Evolutionary conservation across 768 basidiomycete species (phyloP).

Genomic region (Boletus pseudopeckii): DNA sequence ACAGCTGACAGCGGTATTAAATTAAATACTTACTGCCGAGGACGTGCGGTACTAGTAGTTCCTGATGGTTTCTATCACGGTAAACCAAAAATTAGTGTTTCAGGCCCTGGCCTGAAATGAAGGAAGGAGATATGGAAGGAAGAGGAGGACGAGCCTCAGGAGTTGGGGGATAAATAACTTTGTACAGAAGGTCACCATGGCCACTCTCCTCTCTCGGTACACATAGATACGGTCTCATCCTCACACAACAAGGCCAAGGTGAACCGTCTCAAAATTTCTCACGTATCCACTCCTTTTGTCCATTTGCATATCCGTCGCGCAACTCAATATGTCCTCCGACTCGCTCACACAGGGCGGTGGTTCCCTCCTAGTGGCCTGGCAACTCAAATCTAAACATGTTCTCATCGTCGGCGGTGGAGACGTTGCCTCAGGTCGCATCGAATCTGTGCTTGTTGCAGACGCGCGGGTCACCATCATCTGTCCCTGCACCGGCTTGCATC

Average conservation of each 20-base stretch:
- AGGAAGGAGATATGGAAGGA: not conserved
- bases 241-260: not conserved
- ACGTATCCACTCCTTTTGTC: not conserved
- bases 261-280: not conserved
- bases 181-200: slow-evolving; percentile 17
- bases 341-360: slow-evolving; percentile 43
- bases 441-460: slow-evolving; percentile 78
- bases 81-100: not conserved
- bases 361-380: slow-evolving; percentile 91
- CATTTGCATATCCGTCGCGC: not conserved
- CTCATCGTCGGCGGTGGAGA: slow-evolving; percentile 94
- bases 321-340: slow-evolving; percentile 10
- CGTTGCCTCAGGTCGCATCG: slow-evolving; percentile 85
- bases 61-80: slow-evolving; percentile 8
- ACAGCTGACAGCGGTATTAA: slow-evolving; percentile 5
- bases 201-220: slow-evolving; percentile 11
- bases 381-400: slow-evolving; percentile 77
- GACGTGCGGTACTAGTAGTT: not conserved
- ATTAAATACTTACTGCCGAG: slow-evolving; percentile 7
- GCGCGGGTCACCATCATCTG: slow-evolving; percentile 76
- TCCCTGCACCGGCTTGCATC: slow-evolving; percentile 63
- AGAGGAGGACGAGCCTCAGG: not conserved
- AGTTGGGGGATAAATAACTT: not conserved
- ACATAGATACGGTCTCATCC: not conserved
- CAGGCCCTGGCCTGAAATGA: not conserved